phyloP scores from a whole-genome alignment of 495 filamentous ascomycete species.

The Stereocaulon alpinum region DNA sequence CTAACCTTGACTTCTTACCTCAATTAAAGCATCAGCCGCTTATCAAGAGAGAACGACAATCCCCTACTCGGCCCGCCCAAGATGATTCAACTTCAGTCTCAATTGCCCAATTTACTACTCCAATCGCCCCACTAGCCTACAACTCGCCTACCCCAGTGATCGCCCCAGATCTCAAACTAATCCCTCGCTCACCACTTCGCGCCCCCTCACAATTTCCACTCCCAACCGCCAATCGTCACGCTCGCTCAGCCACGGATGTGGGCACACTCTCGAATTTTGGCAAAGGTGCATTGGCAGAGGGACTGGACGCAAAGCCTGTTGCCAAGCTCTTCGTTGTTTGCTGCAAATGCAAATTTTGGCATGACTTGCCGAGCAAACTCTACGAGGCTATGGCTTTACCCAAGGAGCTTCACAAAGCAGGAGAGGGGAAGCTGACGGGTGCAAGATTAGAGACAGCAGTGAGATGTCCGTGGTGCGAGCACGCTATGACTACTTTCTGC shows the following conservation, averaged over 20 bases:
- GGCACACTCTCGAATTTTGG: slow-evolving; percentile 3
- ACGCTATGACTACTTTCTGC: slow-evolving; percentile 61
- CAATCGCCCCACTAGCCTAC: slow-evolving; percentile 10
- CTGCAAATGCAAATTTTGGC: slow-evolving; percentile 71
- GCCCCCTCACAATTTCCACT: slow-evolving; percentile 13
- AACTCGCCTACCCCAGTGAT: slow-evolving; percentile 3
- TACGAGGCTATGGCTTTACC: slow-evolving; percentile 65
- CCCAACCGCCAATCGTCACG: slow-evolving; percentile 3
- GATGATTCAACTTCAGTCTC: slow-evolving; percentile 6
- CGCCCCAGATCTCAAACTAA: slow-evolving; percentile 16
- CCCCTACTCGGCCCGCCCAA: neutral
- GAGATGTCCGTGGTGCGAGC: slow-evolving; percentile 68
- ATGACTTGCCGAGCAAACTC: slow-evolving; percentile 65
- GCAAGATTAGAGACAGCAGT: slow-evolving; percentile 38
- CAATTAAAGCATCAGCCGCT: slow-evolving; percentile 25
- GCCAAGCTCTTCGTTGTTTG: slow-evolving; percentile 74
- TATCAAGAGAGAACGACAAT: slow-evolving; percentile 14
- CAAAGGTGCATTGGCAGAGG: slow-evolving; percentile 10
- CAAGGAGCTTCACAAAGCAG: slow-evolving; percentile 34
- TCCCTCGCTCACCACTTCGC: slow-evolving; percentile 18
- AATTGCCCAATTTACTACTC: slow-evolving; percentile 8
- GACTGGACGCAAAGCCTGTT: slow-evolving; percentile 38
- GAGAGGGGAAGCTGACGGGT: slow-evolving; percentile 11
- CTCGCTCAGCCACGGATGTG: slow-evolving; percentile 14
- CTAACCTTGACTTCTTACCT: slow-evolving; percentile 22